phyloP scores from a whole-genome alignment of 805 yeast genomes.

The Monosporozyma servazzii region DNA sequence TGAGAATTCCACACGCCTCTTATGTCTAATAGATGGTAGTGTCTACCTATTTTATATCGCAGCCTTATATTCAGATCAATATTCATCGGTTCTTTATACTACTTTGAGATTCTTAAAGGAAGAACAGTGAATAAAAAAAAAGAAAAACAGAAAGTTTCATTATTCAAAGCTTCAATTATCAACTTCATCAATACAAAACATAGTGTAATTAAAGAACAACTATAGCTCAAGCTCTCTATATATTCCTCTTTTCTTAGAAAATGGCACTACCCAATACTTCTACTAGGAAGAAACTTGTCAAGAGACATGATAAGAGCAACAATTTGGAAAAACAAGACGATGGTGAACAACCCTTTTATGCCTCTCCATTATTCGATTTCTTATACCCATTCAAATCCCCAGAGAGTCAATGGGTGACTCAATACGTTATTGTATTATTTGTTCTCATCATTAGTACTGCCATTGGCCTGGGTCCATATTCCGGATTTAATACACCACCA shows the following conservation, averaged over 20 bases:
- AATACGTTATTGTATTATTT: conserved; percentile 63
- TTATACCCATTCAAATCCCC: conserved; percentile 72
- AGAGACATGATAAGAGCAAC: background rate
- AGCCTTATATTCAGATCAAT: background rate
- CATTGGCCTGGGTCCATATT: conserved; percentile 80
- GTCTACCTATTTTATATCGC: background rate
- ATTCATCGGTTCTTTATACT: background rate
- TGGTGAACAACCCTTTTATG: conserved; percentile 31
- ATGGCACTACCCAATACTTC: background rate
- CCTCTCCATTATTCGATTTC: conserved; percentile 69
- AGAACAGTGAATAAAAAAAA: background rate
- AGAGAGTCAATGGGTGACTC: conserved; percentile 83
- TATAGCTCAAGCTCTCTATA: background rate
- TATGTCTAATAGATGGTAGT: background rate
- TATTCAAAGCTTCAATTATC: background rate
- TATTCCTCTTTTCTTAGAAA: background rate
- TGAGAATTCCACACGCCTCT: too few relatives aligned
- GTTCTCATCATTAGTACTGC: conserved; percentile 74
- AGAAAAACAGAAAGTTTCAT: background rate
- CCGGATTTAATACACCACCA: conserved; percentile 66
- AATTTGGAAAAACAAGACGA: background rate
- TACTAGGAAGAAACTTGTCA: background rate
- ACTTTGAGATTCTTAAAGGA: background rate
- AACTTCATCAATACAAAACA: background rate
- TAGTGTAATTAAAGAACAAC: background rate